A percentile compares a stretch with the other conserved stretches of the same genome.
Evolutionary conservation across 805 yeast species (phyloP).

Genomic region (Yamadazyma laniorum): DNA sequence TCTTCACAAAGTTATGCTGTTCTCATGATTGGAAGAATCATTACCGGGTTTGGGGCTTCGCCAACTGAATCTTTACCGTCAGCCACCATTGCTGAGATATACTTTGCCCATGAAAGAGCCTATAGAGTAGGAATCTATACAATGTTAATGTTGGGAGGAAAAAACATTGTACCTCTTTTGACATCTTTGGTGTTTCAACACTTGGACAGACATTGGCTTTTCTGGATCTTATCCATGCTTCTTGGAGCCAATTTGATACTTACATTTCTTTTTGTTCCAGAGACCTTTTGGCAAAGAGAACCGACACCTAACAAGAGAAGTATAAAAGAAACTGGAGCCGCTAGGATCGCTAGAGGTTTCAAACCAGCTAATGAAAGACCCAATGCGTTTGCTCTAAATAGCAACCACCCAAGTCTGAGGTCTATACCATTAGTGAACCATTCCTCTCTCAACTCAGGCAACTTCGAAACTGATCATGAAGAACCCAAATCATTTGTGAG

Average conservation of each 20-base stretch:
- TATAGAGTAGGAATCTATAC: constrained; percentile 59
- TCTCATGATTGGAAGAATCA: constrained; percentile 55
- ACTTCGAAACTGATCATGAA: background rate
- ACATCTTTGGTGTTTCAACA: constrained; percentile 51
- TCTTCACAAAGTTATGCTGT: constrained; percentile 46
- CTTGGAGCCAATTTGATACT: constrained; percentile 45
- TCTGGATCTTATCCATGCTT: constrained; percentile 56
- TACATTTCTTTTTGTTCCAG: constrained; percentile 57
- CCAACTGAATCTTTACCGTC: constrained; percentile 62
- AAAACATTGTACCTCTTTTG: constrained; percentile 55
- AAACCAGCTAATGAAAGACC: constrained; percentile 27
- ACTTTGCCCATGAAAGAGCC: constrained; percentile 60
- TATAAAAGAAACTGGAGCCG: constrained; percentile 46
- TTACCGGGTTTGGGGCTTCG: constrained; percentile 59
- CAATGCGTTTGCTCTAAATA: constrained; percentile 26
- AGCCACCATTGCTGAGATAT: constrained; percentile 60
- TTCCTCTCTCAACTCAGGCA: background rate
- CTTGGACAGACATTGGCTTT: constrained; percentile 57
- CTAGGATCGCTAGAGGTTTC: constrained; percentile 32
- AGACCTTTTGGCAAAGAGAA: constrained; percentile 60
- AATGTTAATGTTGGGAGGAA: constrained; percentile 57
- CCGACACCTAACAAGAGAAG: constrained; percentile 51
- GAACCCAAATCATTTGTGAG: constrained; percentile 21
- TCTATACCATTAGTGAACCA: background rate
- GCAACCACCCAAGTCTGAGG: background rate